Conservation (phyloP, 306 rosid species). For the Glycine tomentella region DNA sequence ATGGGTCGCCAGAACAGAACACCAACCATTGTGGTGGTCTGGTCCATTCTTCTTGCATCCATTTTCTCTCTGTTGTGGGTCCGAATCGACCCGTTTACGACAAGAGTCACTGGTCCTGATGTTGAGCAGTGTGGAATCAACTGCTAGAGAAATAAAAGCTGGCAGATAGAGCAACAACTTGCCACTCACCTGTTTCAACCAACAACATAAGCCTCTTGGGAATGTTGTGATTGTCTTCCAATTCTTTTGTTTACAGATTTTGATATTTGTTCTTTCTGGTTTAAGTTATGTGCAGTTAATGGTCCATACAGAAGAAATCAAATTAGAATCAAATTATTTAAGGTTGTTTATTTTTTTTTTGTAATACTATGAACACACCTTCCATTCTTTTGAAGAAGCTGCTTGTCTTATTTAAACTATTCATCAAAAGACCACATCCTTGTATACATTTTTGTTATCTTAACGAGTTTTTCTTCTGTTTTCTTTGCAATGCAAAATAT, state of each 20-base stretch:
- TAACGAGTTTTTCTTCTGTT: conserved; percentile 5
- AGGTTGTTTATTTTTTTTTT: conserved; percentile 45
- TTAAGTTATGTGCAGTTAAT: no score
- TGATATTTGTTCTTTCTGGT: conserved; percentile 33
- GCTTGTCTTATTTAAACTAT: conserved; percentile 34
- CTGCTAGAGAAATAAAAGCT: conserved; percentile 59
- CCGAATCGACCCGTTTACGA: conserved; percentile 79
- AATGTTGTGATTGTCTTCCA: conserved; percentile 39
- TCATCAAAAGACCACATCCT: conserved; percentile 36
- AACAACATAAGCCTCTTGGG: conserved; percentile 27
- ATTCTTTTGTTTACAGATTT: conserved; percentile 34
- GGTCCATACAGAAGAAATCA: background rate
- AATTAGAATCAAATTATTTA: conserved; percentile 44
- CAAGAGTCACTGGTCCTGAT: conserved; percentile 80
- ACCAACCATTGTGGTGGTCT: conserved; percentile 84
- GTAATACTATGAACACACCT: conserved; percentile 43
- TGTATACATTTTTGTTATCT: conserved; percentile 25
- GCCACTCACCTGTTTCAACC: conserved; percentile 41
- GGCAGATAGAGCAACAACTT: conserved; percentile 22
- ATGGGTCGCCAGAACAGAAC: conserved; percentile 95
- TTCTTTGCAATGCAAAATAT: background rate
- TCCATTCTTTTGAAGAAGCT: conserved; percentile 28
- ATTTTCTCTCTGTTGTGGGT: conserved; percentile 92
- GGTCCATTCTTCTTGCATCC: conserved; percentile 90
- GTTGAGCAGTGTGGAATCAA: conserved; percentile 84